These are phyloP conservation scores for Cordyceps militaris DNA, from an alignment of 2,329 filamentous ascomycete species.

Conservation along the genomic window DNA sequence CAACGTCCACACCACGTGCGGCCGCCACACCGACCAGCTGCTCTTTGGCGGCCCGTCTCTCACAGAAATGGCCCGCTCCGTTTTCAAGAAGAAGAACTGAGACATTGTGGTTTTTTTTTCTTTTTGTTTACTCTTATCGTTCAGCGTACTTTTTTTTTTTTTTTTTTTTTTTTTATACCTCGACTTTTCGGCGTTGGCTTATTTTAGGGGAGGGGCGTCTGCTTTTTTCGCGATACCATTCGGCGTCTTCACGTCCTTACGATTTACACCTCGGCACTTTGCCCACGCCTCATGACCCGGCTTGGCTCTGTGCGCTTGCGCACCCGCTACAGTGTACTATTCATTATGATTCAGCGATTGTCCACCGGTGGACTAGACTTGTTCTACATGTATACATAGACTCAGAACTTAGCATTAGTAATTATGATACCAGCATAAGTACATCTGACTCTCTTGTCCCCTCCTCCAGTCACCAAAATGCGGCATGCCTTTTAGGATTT, in stretches of 20 bases:
- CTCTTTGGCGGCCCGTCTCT: constrained; percentile 44
- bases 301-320: not conserved
- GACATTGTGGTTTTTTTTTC: not conserved
- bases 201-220: not conserved
- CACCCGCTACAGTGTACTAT: not conserved
- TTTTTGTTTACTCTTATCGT: not conserved
- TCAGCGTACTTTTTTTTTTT: not conserved
- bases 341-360: not conserved
- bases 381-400: not conserved
- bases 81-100: constrained; percentile 26
- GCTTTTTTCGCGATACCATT: constrained; percentile 2
- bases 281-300: not conserved
- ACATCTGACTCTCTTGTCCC: not conserved
- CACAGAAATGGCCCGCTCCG: constrained; percentile 34
- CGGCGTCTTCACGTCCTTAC: not conserved
- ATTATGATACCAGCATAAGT: not conserved
- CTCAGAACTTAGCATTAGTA: not conserved
- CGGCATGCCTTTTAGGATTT: not conserved
- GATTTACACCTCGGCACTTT: not conserved
- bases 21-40: constrained; percentile 47
- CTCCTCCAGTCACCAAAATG: not conserved
- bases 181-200: not conserved
- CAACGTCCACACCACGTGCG: constrained; percentile 49
- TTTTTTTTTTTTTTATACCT: not conserved
- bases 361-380: constrained; percentile 9